A percentile compares a stretch with the other conserved stretches of the same genome.
Evolutionary conservation across 306 rosid genomes (phyloP).

Genomic region (Benincasa hispida): DNA sequence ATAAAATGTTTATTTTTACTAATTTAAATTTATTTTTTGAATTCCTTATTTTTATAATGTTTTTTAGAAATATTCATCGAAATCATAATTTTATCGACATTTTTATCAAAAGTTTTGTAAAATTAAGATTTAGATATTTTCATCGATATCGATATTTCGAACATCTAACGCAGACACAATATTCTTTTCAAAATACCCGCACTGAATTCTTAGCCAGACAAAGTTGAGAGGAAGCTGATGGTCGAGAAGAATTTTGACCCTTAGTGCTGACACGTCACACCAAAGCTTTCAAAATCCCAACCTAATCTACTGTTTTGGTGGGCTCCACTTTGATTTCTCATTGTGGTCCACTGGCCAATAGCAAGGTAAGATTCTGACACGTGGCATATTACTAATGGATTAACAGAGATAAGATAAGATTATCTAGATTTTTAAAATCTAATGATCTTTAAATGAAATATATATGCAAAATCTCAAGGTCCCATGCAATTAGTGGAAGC

Average conservation of each 20-base stretch:
- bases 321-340: background rate
- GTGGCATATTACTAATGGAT: conserved; percentile 15
- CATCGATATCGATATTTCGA: no score
- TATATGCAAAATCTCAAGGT: background rate
- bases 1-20: no score
- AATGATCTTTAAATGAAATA: background rate
- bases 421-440: background rate
- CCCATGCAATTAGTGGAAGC: background rate
- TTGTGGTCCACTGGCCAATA: background rate
- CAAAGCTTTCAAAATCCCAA: background rate
- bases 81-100: no score
- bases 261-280: background rate
- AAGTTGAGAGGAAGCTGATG: background rate
- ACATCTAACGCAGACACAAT: no score
- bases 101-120: no score
- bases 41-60: no score
- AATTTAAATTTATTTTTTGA: no score
- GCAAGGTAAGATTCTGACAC: background rate
- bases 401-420: conserved; percentile 22
- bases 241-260: background rate
- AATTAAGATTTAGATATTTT: no score
- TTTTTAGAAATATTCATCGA: no score
- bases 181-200: background rate
- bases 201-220: background rate
- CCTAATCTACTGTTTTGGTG: background rate